Percentiles rank a stretch among this genome's conserved stretches.
Evolutionary conservation across 129 eudicot species (phyloP).

Genomic region (Ambrosia trifida): DNA sequence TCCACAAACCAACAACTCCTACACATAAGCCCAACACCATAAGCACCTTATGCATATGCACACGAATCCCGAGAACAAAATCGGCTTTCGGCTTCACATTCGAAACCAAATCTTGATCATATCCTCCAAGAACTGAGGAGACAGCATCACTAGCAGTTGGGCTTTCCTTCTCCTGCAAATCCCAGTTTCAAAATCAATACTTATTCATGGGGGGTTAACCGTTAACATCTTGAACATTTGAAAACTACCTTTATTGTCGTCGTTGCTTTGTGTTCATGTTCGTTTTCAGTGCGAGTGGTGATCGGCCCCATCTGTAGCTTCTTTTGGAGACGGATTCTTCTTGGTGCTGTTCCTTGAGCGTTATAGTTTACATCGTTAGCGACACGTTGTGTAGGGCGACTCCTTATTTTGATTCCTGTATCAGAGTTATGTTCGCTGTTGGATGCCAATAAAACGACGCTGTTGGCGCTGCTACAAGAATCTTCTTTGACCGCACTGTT

Average conservation of each 20-base stretch:
- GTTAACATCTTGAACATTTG: background rate
- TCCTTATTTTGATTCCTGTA: conserved; percentile 44
- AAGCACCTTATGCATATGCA: conserved; percentile 41
- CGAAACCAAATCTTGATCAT: conserved; percentile 6
- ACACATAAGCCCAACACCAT: conserved; percentile 43
- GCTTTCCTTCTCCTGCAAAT: conserved; percentile 48
- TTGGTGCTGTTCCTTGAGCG: conserved; percentile 67
- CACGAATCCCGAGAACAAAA: conserved; percentile 3
- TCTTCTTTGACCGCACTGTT: conserved; percentile 24
- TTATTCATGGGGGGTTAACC: background rate
- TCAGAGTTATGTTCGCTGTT: conserved; percentile 11
- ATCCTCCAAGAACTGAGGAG: background rate
- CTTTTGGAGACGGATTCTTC: conserved; percentile 68
- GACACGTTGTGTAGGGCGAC: conserved; percentile 16
- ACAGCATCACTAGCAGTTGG: background rate
- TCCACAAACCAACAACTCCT: conserved; percentile 47
- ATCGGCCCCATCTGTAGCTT: conserved; percentile 34
- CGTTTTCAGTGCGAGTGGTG: conserved; percentile 13
- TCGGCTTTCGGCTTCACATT: conserved; percentile 16
- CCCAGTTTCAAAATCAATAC: conserved; percentile 21
- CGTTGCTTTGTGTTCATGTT: conserved; percentile 8
- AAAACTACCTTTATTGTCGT: conserved; percentile 39
- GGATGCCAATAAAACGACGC: conserved; percentile 23
- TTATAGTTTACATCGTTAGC: conserved; percentile 2
- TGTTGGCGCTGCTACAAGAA: conserved; percentile 25